These are phyloP conservation scores for Tripterygium wilfordii DNA, from an alignment of 177 flowering plant species.

Conservation along the genomic window DNA sequence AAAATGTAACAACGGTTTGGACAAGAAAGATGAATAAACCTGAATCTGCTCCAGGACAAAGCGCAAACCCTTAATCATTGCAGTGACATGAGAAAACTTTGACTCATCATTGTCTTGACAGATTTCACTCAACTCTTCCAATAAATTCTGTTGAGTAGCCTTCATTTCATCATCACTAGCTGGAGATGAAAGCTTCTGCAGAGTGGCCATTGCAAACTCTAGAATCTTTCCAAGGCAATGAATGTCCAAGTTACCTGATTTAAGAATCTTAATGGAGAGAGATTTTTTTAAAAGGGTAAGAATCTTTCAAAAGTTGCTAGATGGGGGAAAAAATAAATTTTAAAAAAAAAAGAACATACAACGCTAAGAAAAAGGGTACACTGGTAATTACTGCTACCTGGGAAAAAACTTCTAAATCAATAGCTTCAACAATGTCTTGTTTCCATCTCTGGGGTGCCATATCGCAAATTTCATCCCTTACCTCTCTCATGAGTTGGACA, in stretches of 20 bases:
- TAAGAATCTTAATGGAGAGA: conserved; percentile 64
- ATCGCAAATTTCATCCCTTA: conserved; percentile 80
- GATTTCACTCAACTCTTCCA: conserved; percentile 56
- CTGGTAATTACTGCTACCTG: conserved; percentile 58
- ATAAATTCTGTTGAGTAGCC: conserved; percentile 38
- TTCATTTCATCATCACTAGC: conserved; percentile 64
- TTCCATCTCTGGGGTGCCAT: conserved; percentile 84
- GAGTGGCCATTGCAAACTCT: conserved; percentile 59
- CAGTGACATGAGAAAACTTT: conserved; percentile 37
- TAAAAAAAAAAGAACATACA: no score
- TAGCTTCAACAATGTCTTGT: conserved; percentile 55
- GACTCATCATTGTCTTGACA: conserved; percentile 31
- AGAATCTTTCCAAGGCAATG: conserved; percentile 66
- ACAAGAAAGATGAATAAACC: no score
- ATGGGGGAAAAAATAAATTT: no score
- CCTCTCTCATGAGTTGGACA: conserved; percentile 72
- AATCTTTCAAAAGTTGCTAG: no score
- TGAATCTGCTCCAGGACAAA: conserved; percentile 81
- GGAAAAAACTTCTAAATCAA: conserved; percentile 70
- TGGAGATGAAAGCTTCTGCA: conserved; percentile 84
- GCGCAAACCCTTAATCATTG: conserved; percentile 76
- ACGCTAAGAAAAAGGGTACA: no score
- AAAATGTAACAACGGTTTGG: no score
- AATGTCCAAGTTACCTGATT: conserved; percentile 62
- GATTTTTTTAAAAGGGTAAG: no score